Conservation (phyloP, 768 basidiomycete species). For the Roridomyces roridus region DNA sequence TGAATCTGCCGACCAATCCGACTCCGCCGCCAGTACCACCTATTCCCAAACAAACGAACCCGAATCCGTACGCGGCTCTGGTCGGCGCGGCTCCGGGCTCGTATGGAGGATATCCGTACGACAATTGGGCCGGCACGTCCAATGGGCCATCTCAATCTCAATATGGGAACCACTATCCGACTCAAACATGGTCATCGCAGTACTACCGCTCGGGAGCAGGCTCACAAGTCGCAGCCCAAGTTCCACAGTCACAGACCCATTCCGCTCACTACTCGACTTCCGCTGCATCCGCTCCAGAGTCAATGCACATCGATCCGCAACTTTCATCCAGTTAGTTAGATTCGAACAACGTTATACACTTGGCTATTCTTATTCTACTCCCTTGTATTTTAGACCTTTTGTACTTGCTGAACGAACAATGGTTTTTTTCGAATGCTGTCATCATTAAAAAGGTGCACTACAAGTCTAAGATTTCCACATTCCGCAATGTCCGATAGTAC, state of each 20-base stretch:
- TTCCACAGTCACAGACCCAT: not conserved
- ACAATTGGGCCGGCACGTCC: no score
- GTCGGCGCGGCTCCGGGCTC: not conserved
- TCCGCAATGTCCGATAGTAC: not conserved
- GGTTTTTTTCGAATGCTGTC: no score
- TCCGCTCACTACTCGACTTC: not conserved
- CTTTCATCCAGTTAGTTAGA: no score
- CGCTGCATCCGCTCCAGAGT: not conserved
- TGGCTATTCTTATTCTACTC: not conserved
- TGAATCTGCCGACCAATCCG: no score
- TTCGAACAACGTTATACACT: no score
- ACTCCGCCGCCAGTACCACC: no score
- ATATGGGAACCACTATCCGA: conserved; percentile 2
- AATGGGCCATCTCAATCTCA: not conserved
- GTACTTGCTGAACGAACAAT: no score
- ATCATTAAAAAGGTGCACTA: no score
- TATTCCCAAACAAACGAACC: not conserved
- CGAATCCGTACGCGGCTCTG: not conserved
- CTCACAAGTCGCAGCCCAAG: conserved; percentile 1
- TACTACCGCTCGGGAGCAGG: conserved; percentile 10
- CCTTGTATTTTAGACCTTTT: conserved; percentile 12
- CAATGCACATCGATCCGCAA: conserved; percentile 5
- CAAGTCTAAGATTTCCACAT: no score
- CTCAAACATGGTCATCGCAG: conserved; percentile 11
- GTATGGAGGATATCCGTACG: conserved; percentile 7